Evolutionary conservation across 345 rosid species (phyloP).

Genomic region (Citrus reticulata): DNA sequence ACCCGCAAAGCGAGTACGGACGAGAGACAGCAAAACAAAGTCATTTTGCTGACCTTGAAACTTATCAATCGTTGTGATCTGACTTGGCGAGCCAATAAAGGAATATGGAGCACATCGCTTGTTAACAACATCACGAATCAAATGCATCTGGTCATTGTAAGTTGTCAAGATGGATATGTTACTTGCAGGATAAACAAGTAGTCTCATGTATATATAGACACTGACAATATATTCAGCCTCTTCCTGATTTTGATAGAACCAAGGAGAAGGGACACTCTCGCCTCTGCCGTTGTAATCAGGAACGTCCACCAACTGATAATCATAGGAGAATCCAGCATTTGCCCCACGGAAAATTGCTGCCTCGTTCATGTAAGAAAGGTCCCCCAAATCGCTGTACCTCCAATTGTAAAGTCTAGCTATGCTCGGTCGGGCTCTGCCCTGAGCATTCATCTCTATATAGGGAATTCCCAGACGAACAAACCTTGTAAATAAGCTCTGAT

Average conservation of each 20-base stretch:
- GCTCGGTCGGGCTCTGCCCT: constrained; percentile 97
- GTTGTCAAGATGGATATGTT: constrained; percentile 96
- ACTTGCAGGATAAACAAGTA: constrained; percentile 86
- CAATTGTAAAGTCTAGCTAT: constrained; percentile 89
- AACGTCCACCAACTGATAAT: constrained; percentile 84
- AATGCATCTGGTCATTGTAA: constrained; percentile 93
- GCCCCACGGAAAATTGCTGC: constrained; percentile 60
- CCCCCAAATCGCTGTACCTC: constrained; percentile 96
- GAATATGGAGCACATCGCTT: constrained; percentile 78
- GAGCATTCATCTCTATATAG: constrained; percentile 96
- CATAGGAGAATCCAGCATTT: constrained; percentile 90
- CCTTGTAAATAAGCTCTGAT: constrained; percentile 96
- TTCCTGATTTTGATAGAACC: constrained; percentile 98
- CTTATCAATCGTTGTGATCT: constrained; percentile 95
- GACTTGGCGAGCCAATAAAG: constrained; percentile 77
- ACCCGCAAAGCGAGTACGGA: constrained; percentile 92
- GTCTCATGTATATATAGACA: constrained; percentile 92
- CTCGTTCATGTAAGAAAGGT: constrained; percentile 75
- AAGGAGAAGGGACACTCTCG: constrained; percentile 92
- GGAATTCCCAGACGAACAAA: constrained; percentile 96
- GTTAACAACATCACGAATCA: constrained; percentile 94
- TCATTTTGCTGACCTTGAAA: constrained; percentile 99
- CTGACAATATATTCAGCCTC: constrained; percentile 96
- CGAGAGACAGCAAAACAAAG: constrained; percentile 87
- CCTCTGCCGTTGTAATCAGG: constrained; percentile 88